A percentile compares a stretch with the other conserved stretches of the same genome.
phyloP scores from a whole-genome alignment of 768 basidiomycete species.

The Trametes elegans region DNA sequence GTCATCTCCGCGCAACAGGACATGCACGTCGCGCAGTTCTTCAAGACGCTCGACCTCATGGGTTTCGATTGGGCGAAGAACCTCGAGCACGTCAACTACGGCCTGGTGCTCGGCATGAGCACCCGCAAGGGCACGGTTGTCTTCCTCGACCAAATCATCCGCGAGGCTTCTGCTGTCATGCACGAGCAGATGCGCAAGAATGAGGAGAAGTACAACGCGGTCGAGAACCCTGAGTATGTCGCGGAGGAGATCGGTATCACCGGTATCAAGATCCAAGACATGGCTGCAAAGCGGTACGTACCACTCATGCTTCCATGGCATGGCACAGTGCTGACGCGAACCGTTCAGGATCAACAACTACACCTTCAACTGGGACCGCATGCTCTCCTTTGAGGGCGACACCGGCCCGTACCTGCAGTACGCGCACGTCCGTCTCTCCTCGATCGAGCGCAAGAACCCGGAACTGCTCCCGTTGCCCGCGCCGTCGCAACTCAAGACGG shows the following conservation, averaged over 20 bases:
- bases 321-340: neutral
- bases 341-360: conserved; percentile 86
- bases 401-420: conserved; percentile 97
- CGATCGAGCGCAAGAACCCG: conserved; percentile 90
- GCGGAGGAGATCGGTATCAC: conserved; percentile 87
- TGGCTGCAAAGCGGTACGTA: conserved; percentile 85
- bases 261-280: conserved; percentile 97
- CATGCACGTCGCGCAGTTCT: conserved; percentile 86
- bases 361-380: conserved; percentile 90
- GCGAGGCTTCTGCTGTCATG: conserved; percentile 87
- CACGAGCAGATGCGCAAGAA: conserved; percentile 96
- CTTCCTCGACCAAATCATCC: conserved; percentile 90
- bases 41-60: conserved; percentile 92
- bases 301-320: neutral
- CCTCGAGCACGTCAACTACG: conserved; percentile 88
- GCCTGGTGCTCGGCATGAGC: conserved; percentile 93
- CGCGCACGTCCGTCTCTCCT: conserved; percentile 89
- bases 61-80: conserved; percentile 80
- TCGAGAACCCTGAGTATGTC: conserved; percentile 83
- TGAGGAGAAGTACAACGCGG: conserved; percentile 84
- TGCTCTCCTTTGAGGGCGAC: conserved; percentile 95
- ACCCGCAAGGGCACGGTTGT: conserved; percentile 92
- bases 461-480: conserved; percentile 76
- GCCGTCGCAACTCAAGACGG: conserved; percentile 64
- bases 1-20: conserved; percentile 88